phyloP scores from a whole-genome alignment of 768 basidiomycete genomes.

The Auriscalpium orientale region DNA sequence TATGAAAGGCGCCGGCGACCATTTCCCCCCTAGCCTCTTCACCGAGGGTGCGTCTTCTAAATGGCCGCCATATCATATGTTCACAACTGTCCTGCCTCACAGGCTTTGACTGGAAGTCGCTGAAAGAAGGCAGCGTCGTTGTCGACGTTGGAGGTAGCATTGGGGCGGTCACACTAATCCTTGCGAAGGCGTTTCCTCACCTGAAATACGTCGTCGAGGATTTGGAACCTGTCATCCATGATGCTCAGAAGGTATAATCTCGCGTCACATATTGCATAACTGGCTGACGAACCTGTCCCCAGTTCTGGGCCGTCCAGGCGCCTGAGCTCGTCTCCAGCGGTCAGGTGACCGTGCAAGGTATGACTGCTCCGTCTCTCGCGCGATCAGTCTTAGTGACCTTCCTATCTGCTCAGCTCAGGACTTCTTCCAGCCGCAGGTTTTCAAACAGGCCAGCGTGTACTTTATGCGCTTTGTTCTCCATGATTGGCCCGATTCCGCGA shows the following conservation, averaged over 20 bases:
- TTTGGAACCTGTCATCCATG: conserved; percentile 1
- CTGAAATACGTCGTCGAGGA: conserved; percentile 32
- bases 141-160: conserved; percentile 36
- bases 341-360: conserved; percentile 3
- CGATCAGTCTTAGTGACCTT: background rate
- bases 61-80: background rate
- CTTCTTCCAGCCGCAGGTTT: conserved; percentile 15
- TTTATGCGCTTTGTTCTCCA: conserved; percentile 18
- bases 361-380: background rate
- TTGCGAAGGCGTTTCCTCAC: conserved; percentile 28
- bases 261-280: background rate
- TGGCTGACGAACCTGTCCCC: background rate
- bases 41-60: background rate
- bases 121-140: conserved; percentile 22
- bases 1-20: background rate
- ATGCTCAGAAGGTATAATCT: background rate
- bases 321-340: background rate
- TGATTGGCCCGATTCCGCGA: conserved; percentile 17
- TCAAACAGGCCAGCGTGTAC: conserved; percentile 17
- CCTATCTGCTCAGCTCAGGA: background rate
- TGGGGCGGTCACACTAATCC: conserved; percentile 29
- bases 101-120: conserved; percentile 31
- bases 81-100: background rate
- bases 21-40: background rate
- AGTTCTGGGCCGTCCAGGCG: conserved; percentile 5